Evolutionary conservation across 208 protist genomes (phyloP), one percentile per base, ranked within the genome.

Genomic region (Entamoeba dispar): DNA sequence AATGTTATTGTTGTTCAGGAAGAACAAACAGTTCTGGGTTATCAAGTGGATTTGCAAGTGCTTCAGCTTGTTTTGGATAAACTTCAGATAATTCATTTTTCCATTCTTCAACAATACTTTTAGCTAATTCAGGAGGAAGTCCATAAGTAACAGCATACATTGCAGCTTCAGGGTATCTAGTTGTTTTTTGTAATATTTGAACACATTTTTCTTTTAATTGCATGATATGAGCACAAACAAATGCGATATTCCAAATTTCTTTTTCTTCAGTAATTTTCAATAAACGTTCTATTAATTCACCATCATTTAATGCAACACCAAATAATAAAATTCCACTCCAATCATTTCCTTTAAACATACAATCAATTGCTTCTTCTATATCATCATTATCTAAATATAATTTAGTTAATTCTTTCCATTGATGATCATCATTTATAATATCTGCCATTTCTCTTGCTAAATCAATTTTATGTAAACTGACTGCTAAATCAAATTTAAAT

Each of bases 401-500:
- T 73, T 92, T 69, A 47, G 91, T 73, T 2, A 92, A 34, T 69
- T 92, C 52, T 92, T 55, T 69, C 91, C 91, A 92, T 69, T 73
- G 50, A 73, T 69, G 50, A 43, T 92, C 52, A 34, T 55, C 52
- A 69, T 69, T 69, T n/a, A 73, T 92, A 31, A 73, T 69, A 22
- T 92, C 91, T 43, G 91, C 91, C 51, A 92, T 69, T 92, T 92
- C 51, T 92, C 52, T 69, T 38, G 91, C 91, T 19, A 92, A 73
- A 10, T 92, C 91, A 34, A 92, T 92, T 92, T 92, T 10, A 34
- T 69, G 17, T 22, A 92, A 43, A 34, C 27, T 38, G 2, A 92
- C 27, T 92, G 91, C 91, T 19, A 92, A 92, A 34, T 92, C 91
- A 92, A 92, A 92, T 92, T 92, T 92, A 34, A 73, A 69, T 92